Percentiles rank a stretch among this genome's conserved stretches.
Conservation (phyloP, 2,329 filamentous ascomycete species). For the Cladophialophora psammophila region DNA sequence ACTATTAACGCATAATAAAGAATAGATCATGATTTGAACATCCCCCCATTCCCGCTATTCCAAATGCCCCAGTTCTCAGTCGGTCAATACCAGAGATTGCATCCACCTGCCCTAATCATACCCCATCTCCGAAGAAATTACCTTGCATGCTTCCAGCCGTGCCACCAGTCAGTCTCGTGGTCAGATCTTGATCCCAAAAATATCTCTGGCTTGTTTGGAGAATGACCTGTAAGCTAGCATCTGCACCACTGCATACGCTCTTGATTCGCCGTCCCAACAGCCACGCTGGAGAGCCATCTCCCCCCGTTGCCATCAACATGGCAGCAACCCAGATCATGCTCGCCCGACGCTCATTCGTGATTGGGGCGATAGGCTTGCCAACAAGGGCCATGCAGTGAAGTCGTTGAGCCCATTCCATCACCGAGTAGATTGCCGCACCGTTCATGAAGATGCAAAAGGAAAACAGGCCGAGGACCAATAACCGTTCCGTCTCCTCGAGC, state of each 20-base stretch:
- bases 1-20: not conserved
- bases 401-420: constrained; percentile 20
- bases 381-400: constrained; percentile 19
- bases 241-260: constrained; percentile 6
- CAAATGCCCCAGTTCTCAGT: constrained; percentile 2
- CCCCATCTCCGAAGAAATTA: constrained; percentile 13
- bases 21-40: not conserved
- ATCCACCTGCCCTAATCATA: constrained; percentile 21
- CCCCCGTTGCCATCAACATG: constrained; percentile 20
- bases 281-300: constrained; percentile 18
- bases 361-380: constrained; percentile 9
- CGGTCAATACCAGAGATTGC: not conserved
- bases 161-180: constrained; percentile 10
- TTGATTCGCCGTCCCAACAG: constrained; percentile 18
- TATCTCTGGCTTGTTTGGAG: constrained; percentile 18
- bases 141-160: constrained; percentile 1
- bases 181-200: constrained; percentile 24
- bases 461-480: constrained; percentile 16
- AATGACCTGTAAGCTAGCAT: not conserved
- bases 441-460: constrained; percentile 22
- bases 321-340: constrained; percentile 22
- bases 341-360: constrained; percentile 1
- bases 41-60: constrained; percentile 1
- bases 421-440: constrained; percentile 14
- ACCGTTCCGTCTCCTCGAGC: constrained; percentile 13